A percentile compares a stretch with the other conserved stretches of the same genome.
Conservation (phyloP, 805 yeast genomes). For the Yarrowia keelungensis region DNA sequence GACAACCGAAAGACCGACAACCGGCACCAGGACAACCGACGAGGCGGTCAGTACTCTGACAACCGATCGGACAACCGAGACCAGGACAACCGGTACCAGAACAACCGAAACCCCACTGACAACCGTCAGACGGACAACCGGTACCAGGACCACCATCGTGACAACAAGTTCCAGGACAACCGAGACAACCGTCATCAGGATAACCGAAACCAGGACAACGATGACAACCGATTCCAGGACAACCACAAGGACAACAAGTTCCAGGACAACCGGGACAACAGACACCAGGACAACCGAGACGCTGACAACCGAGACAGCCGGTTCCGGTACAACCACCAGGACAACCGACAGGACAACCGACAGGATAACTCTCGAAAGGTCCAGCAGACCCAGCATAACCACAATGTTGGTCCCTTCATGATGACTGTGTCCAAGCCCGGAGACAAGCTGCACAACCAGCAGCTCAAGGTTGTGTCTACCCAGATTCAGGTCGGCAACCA, state of each 20-base stretch:
- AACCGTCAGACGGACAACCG: slow-evolving; percentile 21
- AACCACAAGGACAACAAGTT: slow-evolving; percentile 15
- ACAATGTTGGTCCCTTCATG: slow-evolving; percentile 24
- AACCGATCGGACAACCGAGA: slow-evolving; percentile 30
- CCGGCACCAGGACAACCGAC: slow-evolving; percentile 32
- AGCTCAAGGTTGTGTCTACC: slow-evolving; percentile 29
- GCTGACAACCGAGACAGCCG: slow-evolving; percentile 29
- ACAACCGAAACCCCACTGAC: slow-evolving; percentile 24
- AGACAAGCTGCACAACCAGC: slow-evolving; percentile 16
- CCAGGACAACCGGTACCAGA: slow-evolving; percentile 37
- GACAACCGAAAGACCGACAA: slow-evolving; percentile 22
- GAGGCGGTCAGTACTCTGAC: slow-evolving; percentile 36
- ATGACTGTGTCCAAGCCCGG: slow-evolving; percentile 33
- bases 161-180: slow-evolving; percentile 15
- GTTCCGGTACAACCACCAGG: slow-evolving; percentile 16
- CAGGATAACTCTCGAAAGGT: slow-evolving; percentile 11
- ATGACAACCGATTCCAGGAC: slow-evolving; percentile 30
- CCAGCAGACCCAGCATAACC: slow-evolving; percentile 14
- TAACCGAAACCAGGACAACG: slow-evolving; percentile 10
- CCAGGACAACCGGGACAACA: slow-evolving; percentile 22
- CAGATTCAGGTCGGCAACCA: slow-evolving; percentile 36
- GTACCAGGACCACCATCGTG: slow-evolving; percentile 28
- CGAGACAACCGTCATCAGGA: slow-evolving; percentile 20
- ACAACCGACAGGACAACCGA: slow-evolving; percentile 22
- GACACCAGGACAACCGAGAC: slow-evolving; percentile 21